Base-by-base conservation (phyloP, 2,329 filamentous ascomycete genomes). In the Arachnopeziza araneosa region DNA sequence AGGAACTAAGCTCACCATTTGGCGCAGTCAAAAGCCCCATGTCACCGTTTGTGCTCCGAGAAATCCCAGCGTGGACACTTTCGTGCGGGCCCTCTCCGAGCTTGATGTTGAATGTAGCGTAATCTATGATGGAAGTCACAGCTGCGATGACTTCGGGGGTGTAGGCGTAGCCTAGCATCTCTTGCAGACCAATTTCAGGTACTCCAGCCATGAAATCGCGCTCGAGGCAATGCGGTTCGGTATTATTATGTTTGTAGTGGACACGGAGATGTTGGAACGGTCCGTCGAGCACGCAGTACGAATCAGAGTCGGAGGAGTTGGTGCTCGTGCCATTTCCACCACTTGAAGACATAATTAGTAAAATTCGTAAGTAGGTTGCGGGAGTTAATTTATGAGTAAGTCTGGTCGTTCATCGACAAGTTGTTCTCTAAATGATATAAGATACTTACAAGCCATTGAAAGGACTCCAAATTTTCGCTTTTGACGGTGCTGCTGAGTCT, bases 81-180 rank as follows among this genome's bases (percentile, higher is more conserved):
- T 76, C 72, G 19, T 71, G 75, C 61, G 77, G 76, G 0, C 76
- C 75, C n/a, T 68, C 72, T 1, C 22, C 23, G 36, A 60, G 60
- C 4, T 14, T 19, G 36, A 17, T 44, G 12, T 44, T 44, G 36
- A 44, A 44, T 44, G 36, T 44, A 2, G 73, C 64, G 2, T 77
- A 74, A 68, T 78, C 78, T 53, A 75, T 74, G 22, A 17, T 24
- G n/a, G 23, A 9, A 30, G 4, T 17, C 10, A 54, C 23, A 2
- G 76, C 75, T 17, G 10, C n/a, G n/a, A 54, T 54, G 24, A 36
- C 19, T 22, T 54, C 26, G 2, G 52, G 26, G 17, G 30, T 36
- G 23, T 54, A 54, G 12, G 9, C 5, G 26, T 36, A 54, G 12
- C 52, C 52, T 8, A 54, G 19, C 52, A 54, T 54, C 24, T 21